Conservation (phyloP, 257 asterid genomes). For the Cruciata laevipes region DNA sequence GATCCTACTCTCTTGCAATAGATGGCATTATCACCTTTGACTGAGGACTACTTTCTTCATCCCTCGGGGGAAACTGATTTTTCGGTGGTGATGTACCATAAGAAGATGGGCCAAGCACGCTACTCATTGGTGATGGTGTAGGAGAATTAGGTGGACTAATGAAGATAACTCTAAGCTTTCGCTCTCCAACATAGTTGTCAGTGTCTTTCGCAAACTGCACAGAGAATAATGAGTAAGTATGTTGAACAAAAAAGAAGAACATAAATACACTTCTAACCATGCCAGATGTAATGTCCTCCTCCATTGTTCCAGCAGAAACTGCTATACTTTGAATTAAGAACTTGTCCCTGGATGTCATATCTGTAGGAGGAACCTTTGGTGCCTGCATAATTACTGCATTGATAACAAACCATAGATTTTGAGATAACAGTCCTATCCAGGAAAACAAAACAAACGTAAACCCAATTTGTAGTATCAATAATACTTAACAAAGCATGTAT, state of each 20-base stretch:
- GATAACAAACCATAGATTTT: constrained; percentile 5
- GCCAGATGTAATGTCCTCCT: constrained; percentile 30
- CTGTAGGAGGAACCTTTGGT: constrained; percentile 30
- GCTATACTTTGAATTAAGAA: constrained; percentile 37
- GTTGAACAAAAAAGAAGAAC: background rate
- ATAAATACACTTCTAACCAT: constrained; percentile 19
- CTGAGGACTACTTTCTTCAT: constrained; percentile 14
- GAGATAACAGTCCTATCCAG: background rate
- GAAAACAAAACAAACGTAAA: background rate
- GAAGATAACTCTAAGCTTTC: constrained; percentile 38
- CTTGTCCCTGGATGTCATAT: constrained; percentile 43
- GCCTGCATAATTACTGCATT: constrained; percentile 46
- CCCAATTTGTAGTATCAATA: background rate
- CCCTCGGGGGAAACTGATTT: constrained; percentile 17
- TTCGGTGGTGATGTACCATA: constrained; percentile 14
- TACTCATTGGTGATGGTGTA: constrained; percentile 25
- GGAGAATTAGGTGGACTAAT: constrained; percentile 35
- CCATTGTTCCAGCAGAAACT: constrained; percentile 34
- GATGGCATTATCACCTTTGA: constrained; percentile 19
- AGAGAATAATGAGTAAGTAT: constrained; percentile 1
- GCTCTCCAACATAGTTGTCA: constrained; percentile 37
- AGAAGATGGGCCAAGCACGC: constrained; percentile 16
- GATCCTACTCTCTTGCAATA: background rate
- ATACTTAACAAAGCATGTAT: background rate
- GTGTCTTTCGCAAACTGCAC: constrained; percentile 35